A percentile compares a stretch with the other conserved stretches of the same genome.
These are phyloP conservation scores for Eucalyptus coolabah DNA, from an alignment of 345 rosid species.

Conservation along the genomic window DNA sequence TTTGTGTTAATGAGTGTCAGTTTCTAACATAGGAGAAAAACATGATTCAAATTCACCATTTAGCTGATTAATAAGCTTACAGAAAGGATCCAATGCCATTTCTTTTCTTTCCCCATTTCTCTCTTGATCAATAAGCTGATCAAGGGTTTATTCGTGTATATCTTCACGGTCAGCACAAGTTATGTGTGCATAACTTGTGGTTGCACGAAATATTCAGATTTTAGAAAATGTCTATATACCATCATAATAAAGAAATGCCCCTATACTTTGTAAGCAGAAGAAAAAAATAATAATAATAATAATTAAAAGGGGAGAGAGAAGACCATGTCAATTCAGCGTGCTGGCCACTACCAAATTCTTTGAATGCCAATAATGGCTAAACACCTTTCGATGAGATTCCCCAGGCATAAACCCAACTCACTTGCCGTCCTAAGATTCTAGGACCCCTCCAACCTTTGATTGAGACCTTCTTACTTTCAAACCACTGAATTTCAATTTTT, in stretches of 20 bases:
- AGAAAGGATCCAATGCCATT: neutral
- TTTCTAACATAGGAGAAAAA: neutral
- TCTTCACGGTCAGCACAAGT: neutral
- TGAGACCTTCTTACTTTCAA: neutral
- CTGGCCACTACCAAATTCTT: conserved; percentile 10
- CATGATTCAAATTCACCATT: neutral
- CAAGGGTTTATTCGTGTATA: neutral
- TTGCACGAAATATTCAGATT: neutral
- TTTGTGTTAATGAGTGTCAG: neutral
- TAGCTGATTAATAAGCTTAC: neutral
- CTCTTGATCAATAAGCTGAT: neutral
- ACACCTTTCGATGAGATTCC: conserved; percentile 14
- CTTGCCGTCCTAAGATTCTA: conserved; percentile 45
- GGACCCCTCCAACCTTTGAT: neutral
- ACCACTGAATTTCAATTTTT: neutral
- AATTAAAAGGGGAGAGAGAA: neutral
- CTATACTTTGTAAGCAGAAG: neutral
- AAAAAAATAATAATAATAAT: neutral
- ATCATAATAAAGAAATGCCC: neutral
- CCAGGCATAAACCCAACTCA: neutral
- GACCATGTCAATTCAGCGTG: conserved; percentile 12
- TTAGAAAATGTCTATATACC: neutral
- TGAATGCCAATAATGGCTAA: neutral
- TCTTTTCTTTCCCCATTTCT: neutral
- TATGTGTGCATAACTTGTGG: neutral